Evolutionary conservation across 306 rosid species (phyloP).

Genomic region (Hippophae tibetana): DNA sequence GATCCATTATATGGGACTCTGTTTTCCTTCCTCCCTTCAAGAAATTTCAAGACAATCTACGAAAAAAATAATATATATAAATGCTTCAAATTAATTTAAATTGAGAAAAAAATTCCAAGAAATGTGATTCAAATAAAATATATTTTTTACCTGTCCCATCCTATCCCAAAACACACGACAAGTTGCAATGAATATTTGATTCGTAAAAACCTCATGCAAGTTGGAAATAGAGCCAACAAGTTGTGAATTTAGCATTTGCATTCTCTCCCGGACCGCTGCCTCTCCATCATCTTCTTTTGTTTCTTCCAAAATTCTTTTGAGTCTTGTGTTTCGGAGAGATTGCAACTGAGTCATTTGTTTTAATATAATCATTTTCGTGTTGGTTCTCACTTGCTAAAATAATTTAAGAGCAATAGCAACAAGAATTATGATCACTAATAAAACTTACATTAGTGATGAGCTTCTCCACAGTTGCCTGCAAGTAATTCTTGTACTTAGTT

Average conservation of each 20-base stretch:
- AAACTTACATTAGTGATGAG: constrained; percentile 74
- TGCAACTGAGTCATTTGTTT: constrained; percentile 46
- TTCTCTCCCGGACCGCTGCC: constrained; percentile 83
- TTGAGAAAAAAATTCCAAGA: constrained; percentile 5
- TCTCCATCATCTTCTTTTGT: constrained; percentile 90
- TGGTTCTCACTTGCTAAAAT: not conserved
- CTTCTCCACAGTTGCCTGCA: constrained; percentile 90
- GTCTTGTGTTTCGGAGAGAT: constrained; percentile 54
- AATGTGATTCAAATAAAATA: not conserved
- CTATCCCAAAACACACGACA: constrained; percentile 91
- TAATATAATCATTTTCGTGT: not conserved
- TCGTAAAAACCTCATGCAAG: constrained; percentile 76
- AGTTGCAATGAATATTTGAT: constrained; percentile 64
- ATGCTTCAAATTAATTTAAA: constrained; percentile 6
- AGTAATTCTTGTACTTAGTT: constrained; percentile 84
- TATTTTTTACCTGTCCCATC: constrained; percentile 76
- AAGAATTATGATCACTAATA: not conserved
- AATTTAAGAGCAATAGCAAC: not conserved
- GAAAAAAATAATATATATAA: constrained; percentile 3
- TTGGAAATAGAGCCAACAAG: constrained; percentile 73
- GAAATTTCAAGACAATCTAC: constrained; percentile 73
- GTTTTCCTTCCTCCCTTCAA: constrained; percentile 94
- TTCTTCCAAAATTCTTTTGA: constrained; percentile 85
- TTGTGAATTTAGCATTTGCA: constrained; percentile 72
- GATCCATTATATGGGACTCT: constrained; percentile 85